A percentile compares a stretch with the other conserved stretches of the same genome.
Evolutionary conservation across 164 flowering plant species (phyloP).

Genomic region (Litsea cubeba): DNA sequence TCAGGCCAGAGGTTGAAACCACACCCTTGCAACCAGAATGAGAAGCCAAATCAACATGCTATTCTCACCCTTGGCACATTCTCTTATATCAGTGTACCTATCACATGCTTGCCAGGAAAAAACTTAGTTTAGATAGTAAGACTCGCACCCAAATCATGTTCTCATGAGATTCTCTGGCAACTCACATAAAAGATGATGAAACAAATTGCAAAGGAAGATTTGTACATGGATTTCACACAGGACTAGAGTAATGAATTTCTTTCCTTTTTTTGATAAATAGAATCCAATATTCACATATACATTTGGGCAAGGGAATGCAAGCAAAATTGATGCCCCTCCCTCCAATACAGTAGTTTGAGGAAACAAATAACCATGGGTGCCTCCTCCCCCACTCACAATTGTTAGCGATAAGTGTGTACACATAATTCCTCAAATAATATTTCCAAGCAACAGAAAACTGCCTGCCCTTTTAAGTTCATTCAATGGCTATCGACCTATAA

Average conservation of each 20-base stretch:
- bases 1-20: no score
- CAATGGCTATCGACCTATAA: not conserved
- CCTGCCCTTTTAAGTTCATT: not conserved
- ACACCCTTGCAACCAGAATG: no score
- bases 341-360: not conserved
- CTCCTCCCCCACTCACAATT: not conserved
- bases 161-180: not conserved
- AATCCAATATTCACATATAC: not conserved
- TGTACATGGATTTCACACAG: not conserved
- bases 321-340: not conserved
- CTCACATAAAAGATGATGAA: not conserved
- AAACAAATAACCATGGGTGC: not conserved
- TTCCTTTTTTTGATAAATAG: not conserved
- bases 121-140: no score
- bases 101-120: no score
- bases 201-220: not conserved
- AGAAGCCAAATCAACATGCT: no score
- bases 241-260: not conserved
- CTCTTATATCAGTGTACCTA: no score
- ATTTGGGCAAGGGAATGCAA: not conserved
- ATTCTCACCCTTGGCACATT: no score
- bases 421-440: not conserved
- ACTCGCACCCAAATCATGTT: no score
- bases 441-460: not conserved
- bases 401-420: not conserved